Base-by-base conservation (phyloP, 257 asterid genomes). In the Verbena officinalis region DNA sequence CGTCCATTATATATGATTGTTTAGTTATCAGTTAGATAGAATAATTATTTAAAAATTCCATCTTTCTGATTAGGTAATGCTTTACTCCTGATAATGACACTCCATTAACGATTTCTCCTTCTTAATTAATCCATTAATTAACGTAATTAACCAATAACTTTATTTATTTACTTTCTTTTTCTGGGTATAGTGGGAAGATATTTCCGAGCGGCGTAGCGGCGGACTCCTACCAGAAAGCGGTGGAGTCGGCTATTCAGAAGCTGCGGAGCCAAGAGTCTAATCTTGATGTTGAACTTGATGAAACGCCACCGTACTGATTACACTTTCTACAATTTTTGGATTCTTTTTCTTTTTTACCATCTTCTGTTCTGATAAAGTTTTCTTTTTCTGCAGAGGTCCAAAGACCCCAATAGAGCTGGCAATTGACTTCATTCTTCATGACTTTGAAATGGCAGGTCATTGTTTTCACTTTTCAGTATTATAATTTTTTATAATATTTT, bases 401-500 rank as follows among this genome's bases (percentile, higher is more conserved):
- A 84, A 80, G 73, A 89, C 90, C 38, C 98, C 98, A 9, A 83
- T 91, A 39, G 98, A 91, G 78, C 83, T 89, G 74, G 98, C 98
- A 19, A 91, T 91, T 68, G 98, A 91, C 84, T 91, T 91, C 71
- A 84, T 91, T 60, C 95, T 91, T 31, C 96, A 91, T 44, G 98
- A 91, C 77, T 91, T 89, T 79, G 98, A 91, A 77, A 91, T 91
- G 98, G 96, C 98, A 80, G 98, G 98, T 89, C 51, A 44, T 0
- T 44, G n/a, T 44, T 16, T 44, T n/a, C 14, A 0, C 11, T 12
- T 78, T 34, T 40, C n/a, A 15, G 12, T 22, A 5, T 48, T 30
- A 1, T 59, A 46, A 23, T 21, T 42, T 34, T 34, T 11, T 14
- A n/a, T 2, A 5, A 43, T 55, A 16, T 38, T 20, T 10, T 23